Base-by-base conservation (phyloP, 2,329 filamentous ascomycete genomes). In the Monosporascus sp. region DNA sequence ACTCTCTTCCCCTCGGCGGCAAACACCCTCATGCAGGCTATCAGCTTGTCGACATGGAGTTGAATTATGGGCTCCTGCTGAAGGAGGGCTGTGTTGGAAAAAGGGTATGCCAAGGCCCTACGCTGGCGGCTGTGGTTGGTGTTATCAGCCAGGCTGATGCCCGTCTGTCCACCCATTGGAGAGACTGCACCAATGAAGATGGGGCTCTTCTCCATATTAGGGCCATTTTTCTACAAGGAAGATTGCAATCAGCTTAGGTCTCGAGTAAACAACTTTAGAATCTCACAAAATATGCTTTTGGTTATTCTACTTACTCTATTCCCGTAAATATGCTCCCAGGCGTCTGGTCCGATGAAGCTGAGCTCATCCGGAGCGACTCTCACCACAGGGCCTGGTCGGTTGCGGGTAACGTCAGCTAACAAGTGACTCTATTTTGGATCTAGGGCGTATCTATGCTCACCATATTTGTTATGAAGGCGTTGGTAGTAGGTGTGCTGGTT, bases 251-350 rank as follows among this genome's bases (percentile, higher is more conserved):
- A 17, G 17, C 3, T 14, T 9, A 7, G 14, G 2, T 22, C 7
- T 8, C 1, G 8, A 16, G 26, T 27, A 27, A 27, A 27, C 8
- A 27, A 27, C 26, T 9, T 27, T 27, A 9, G 7, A 27, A 27
- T 27, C 26, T 27, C 26, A 0, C 26, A 27, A 7, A 27, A 8
- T 27, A 27, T 27, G 8, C 8, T 2, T 27, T 27, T 27, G 8
- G 7, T 9, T 9, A 27, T 27, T 6, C 4, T 11, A 50, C 62
- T 37, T 54, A 66, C 65, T 7, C 59, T 59, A 48, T 60, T 49
- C 1, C 64, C 61, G 22, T 66, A 66, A 5, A 67, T 67, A n/a
- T 65, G 63, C 19, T 67, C 61, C 48, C 64, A 62, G 2, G 65
- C 65, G n/a, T 61, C 52, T 27, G 59, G 55, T 11, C 56, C 55